These are phyloP conservation scores for Xylaria palmicola DNA, from an alignment of 495 filamentous ascomycete species.

Conservation along the genomic window DNA sequence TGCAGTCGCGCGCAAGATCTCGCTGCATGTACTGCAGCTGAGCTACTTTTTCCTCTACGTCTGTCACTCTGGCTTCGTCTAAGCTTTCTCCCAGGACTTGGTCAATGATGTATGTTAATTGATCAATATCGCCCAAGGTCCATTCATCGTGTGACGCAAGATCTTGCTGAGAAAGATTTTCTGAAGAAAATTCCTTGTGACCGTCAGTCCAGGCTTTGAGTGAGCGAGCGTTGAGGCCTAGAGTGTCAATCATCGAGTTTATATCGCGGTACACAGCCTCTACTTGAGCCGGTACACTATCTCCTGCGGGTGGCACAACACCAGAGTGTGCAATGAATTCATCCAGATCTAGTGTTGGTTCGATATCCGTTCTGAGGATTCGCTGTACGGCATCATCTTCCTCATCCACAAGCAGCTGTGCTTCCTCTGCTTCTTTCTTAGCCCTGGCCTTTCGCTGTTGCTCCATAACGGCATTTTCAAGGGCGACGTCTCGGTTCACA, in stretches of 20 bases:
- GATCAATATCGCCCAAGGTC: slow-evolving; percentile 67
- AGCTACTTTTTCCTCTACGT: slow-evolving; percentile 62
- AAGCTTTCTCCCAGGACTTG: slow-evolving; percentile 56
- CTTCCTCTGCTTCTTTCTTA: slow-evolving; percentile 48
- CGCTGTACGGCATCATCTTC: slow-evolving; percentile 57
- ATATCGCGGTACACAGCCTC: slow-evolving; percentile 89
- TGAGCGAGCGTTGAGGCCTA: slow-evolving; percentile 81
- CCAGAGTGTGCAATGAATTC: slow-evolving; percentile 72
- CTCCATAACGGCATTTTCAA: slow-evolving; percentile 38
- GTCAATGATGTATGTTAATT: slow-evolving; percentile 58
- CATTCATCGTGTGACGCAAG: slow-evolving; percentile 66
- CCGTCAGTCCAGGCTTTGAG: slow-evolving; percentile 69
- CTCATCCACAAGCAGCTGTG: slow-evolving; percentile 49
- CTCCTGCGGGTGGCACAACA: slow-evolving; percentile 54
- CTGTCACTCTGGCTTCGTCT: slow-evolving; percentile 61
- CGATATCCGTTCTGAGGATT: slow-evolving; percentile 45
- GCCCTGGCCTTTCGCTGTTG: slow-evolving; percentile 44
- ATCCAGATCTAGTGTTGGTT: slow-evolving; percentile 51
- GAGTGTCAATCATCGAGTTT: slow-evolving; percentile 92
- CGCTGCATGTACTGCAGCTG: slow-evolving; percentile 60
- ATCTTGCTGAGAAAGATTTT: slow-evolving; percentile 52
- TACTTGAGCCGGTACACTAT: slow-evolving; percentile 71
- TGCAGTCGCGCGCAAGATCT: slow-evolving; percentile 65
- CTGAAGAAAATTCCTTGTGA: slow-evolving; percentile 54
- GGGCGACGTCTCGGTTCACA: slow-evolving; percentile 21